phyloP scores from a whole-genome alignment of 192 early-diverging fungal species.

The Umbelopsis sp. region DNA sequence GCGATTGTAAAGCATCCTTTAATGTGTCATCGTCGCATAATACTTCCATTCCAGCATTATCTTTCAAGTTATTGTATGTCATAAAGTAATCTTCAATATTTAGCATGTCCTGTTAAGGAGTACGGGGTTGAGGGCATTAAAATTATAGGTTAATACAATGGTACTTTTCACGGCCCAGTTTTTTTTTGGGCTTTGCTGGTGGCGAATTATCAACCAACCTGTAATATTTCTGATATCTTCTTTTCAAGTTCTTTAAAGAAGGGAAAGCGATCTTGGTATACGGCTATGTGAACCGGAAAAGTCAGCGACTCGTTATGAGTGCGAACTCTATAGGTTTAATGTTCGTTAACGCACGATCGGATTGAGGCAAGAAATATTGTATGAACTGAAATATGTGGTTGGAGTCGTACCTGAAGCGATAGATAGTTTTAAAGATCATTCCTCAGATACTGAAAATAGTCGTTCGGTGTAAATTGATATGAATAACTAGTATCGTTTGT shows the following conservation, averaged over 20 bases:
- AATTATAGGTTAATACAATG: constrained; percentile 18
- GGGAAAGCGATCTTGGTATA: constrained; percentile 14
- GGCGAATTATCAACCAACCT: constrained; percentile 6
- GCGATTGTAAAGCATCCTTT: not conserved
- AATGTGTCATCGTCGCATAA: constrained; percentile 20
- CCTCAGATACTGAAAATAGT: not conserved
- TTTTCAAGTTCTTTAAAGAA: constrained; percentile 18
- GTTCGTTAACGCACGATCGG: not conserved
- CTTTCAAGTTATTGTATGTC: constrained; percentile 14
- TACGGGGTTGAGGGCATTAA: constrained; percentile 21
- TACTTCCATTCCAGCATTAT: constrained; percentile 13
- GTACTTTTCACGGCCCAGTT: not conserved
- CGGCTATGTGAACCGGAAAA: constrained; percentile 12
- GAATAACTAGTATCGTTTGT: not conserved
- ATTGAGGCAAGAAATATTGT: too few species aligned
- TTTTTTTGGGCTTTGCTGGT: not conserved
- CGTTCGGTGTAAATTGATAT: not conserved
- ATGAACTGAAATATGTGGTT: not conserved
- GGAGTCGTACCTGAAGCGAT: constrained; percentile 8
- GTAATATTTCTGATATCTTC: constrained; percentile 13
- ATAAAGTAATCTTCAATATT: constrained; percentile 21
- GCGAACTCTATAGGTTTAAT: not conserved
- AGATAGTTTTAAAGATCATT: constrained; percentile 17
- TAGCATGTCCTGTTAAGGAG: constrained; percentile 18
- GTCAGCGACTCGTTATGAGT: constrained; percentile 7